phyloP scores from a whole-genome alignment of 805 yeast genomes.

The Metschnikowia baotianmanensis region DNA sequence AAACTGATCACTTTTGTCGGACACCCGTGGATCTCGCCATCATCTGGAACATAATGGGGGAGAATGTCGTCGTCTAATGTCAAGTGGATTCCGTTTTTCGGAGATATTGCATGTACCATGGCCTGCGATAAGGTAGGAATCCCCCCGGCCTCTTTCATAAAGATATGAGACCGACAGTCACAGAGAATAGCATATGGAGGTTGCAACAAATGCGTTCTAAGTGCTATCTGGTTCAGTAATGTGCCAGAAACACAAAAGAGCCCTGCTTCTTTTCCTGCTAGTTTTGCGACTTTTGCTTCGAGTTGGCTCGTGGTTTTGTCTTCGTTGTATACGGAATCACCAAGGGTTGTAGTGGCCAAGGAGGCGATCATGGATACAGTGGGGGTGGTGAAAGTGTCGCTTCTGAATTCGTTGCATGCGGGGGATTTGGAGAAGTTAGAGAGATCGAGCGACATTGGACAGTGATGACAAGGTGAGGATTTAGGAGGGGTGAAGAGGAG shows the following conservation, averaged over 20 bases:
- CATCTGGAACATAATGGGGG: constrained; percentile 39
- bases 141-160: constrained; percentile 42
- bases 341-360: constrained; percentile 29
- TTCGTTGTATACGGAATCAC: constrained; percentile 44
- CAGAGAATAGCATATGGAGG: constrained; percentile 43
- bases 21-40: constrained; percentile 44
- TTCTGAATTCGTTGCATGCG: constrained; percentile 18
- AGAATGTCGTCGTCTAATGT: constrained; percentile 39
- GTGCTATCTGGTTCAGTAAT: constrained; percentile 40
- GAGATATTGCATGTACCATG: constrained; percentile 38
- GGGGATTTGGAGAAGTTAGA: constrained; percentile 12
- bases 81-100: constrained; percentile 34
- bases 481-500: no score
- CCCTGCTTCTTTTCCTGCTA: constrained; percentile 41
- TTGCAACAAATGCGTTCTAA: constrained; percentile 38
- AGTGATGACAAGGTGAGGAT: no score
- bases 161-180: constrained; percentile 39
- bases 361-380: constrained; percentile 19
- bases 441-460: constrained; percentile 15
- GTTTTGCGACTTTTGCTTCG: constrained; percentile 32
- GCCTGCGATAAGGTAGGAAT: constrained; percentile 43
- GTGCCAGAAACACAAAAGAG: constrained; percentile 44
- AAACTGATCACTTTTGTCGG: constrained; percentile 44
- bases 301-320: constrained; percentile 34
- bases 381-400: constrained; percentile 24